phyloP scores from a whole-genome alignment of 129 eudicot genomes.

The Heracleum sosnowskyi region DNA sequence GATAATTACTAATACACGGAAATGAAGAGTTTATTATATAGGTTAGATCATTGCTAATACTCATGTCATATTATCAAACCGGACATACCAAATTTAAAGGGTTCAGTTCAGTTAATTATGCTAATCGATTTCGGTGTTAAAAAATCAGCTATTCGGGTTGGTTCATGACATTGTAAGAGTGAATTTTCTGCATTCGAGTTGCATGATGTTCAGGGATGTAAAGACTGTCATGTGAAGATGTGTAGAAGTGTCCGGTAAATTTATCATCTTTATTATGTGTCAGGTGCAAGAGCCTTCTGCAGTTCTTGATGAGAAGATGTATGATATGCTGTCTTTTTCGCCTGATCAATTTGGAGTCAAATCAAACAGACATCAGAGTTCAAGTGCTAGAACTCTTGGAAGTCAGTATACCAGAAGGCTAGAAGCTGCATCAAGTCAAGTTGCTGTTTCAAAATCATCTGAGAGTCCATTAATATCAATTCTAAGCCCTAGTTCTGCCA shows the following conservation, averaged over 20 bases:
- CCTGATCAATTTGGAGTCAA: slow-evolving; percentile 47
- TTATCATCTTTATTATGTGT: slow-evolving; percentile 13
- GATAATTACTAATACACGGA: too few species aligned
- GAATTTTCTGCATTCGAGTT: background rate
- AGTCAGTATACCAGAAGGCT: slow-evolving; percentile 14
- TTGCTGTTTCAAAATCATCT: slow-evolving; percentile 5
- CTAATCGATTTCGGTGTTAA: too few species aligned
- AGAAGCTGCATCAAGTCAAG: slow-evolving; percentile 13
- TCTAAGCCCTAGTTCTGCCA: slow-evolving; percentile 31
- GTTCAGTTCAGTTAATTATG: too few species aligned
- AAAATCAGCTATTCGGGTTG: too few species aligned
- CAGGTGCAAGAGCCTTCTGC: slow-evolving; percentile 37
- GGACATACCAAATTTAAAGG: too few species aligned
- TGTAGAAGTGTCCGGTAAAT: background rate
- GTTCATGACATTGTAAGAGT: background rate
- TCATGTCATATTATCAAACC: too few species aligned
- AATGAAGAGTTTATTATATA: too few species aligned
- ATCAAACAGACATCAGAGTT: slow-evolving; percentile 20
- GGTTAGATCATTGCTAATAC: too few species aligned
- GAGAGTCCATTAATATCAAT: slow-evolving; percentile 15
- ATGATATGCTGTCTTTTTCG: slow-evolving; percentile 47
- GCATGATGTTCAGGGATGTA: background rate
- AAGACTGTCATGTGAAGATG: background rate
- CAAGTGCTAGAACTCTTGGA: slow-evolving; percentile 25
- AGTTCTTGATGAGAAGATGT: slow-evolving; percentile 41